A percentile compares a stretch with the other conserved stretches of the same genome.
Evolutionary conservation across 2,329 filamentous ascomycete species (phyloP).

Genomic region (Aspergillus melleus): DNA sequence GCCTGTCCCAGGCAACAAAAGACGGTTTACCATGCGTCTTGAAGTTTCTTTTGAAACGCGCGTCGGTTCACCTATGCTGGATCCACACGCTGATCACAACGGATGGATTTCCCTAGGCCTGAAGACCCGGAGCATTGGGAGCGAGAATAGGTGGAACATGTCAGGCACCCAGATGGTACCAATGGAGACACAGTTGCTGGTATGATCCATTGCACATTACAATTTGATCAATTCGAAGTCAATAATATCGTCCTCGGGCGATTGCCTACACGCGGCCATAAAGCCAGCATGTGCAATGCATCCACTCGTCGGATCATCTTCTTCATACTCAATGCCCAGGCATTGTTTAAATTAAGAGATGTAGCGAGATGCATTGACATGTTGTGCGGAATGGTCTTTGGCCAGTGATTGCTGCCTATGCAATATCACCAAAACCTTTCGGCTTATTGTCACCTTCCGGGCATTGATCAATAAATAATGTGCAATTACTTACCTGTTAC

Average conservation of each 20-base stretch:
- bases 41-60: slow-evolving; percentile 39
- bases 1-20: slow-evolving; percentile 39
- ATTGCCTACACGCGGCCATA: slow-evolving; percentile 49
- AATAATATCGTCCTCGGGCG: slow-evolving; percentile 27
- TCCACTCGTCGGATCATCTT: slow-evolving; percentile 59
- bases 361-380: slow-evolving; percentile 57
- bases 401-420: slow-evolving; percentile 27
- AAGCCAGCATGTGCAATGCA: slow-evolving; percentile 27
- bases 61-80: slow-evolving; percentile 57
- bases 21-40: slow-evolving; percentile 49
- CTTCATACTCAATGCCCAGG: slow-evolving; percentile 26
- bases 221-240: slow-evolving; percentile 34
- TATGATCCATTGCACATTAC: slow-evolving; percentile 17
- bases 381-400: slow-evolving; percentile 42
- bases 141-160: slow-evolving; percentile 54
- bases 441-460: slow-evolving; percentile 43
- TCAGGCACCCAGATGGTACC: slow-evolving; percentile 47
- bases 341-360: slow-evolving; percentile 28
- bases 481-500: slow-evolving; percentile 16
- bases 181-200: slow-evolving; percentile 2
- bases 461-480: slow-evolving; percentile 23
- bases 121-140: slow-evolving; percentile 34
- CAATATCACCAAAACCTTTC: slow-evolving; percentile 26
- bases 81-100: slow-evolving; percentile 62
- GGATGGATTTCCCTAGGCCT: slow-evolving; percentile 54